Percentiles rank a stretch among this genome's conserved stretches.
Conservation (phyloP, 345 rosid species). For the Brassica incana region DNA sequence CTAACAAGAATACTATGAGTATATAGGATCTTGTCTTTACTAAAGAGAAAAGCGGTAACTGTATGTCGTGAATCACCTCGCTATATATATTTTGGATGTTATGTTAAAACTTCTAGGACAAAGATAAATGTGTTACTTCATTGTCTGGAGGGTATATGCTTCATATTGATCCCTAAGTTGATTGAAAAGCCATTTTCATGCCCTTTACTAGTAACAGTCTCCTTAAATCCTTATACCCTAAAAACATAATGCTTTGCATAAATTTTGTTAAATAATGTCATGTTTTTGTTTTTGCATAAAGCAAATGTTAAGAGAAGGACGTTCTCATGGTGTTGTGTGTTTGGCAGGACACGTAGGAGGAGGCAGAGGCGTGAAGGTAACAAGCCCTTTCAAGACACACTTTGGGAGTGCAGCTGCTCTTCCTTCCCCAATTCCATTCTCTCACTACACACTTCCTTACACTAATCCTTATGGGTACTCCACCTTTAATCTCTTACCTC, state of each 20-base stretch:
- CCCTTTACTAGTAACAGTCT: not conserved
- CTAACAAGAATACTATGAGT: not conserved
- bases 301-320: not conserved
- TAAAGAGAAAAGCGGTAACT: not conserved
- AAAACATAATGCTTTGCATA: not conserved
- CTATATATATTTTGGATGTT: too few species aligned
- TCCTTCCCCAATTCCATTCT: constrained; percentile 77
- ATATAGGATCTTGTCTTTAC: too few species aligned
- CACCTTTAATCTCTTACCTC: not conserved
- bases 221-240: not conserved
- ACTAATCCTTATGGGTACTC: constrained; percentile 69
- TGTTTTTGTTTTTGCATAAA: not conserved
- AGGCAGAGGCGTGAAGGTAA: constrained; percentile 69
- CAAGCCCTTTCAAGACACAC: constrained; percentile 73
- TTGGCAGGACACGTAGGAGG: constrained; percentile 51
- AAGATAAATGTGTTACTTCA: not conserved
- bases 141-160: not conserved
- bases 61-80: constrained; percentile 1
- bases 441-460: constrained; percentile 85
- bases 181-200: constrained; percentile 7
- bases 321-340: constrained; percentile 23
- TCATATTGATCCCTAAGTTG: not conserved
- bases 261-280: not conserved
- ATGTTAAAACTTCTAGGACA: not conserved
- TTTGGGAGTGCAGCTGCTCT: constrained; percentile 68